phyloP scores from a whole-genome alignment of 192 early-diverging fungal genomes.

The Coemansia aciculifera region DNA sequence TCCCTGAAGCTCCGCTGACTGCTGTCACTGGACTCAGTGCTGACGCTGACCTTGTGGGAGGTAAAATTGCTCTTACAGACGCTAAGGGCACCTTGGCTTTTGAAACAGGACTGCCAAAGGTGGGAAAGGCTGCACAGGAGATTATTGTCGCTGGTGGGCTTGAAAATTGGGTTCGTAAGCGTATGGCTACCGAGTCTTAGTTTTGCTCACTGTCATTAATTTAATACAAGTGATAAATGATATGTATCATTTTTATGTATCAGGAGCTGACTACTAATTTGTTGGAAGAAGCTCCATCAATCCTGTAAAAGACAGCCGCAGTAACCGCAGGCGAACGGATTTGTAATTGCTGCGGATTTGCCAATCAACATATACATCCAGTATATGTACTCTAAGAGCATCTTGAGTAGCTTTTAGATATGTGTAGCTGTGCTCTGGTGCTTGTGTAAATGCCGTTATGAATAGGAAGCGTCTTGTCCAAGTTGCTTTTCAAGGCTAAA shows the following conservation, averaged over 20 bases:
- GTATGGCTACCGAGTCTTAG: conserved; percentile 44
- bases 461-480: neutral
- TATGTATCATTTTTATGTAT: too few species aligned
- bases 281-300: too few species aligned
- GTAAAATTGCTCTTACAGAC: conserved; percentile 54
- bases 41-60: conserved; percentile 70
- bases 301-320: too few species aligned
- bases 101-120: conserved; percentile 53
- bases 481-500: neutral
- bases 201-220: too few species aligned
- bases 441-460: neutral
- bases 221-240: too few species aligned
- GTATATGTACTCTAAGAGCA: too few species aligned
- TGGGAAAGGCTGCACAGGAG: conserved; percentile 97
- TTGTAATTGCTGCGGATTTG: too few species aligned
- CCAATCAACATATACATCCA: too few species aligned
- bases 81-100: conserved; percentile 19
- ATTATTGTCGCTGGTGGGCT: conserved; percentile 91
- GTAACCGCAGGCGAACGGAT: too few species aligned
- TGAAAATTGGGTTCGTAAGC: conserved; percentile 91
- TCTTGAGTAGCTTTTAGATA: neutral
- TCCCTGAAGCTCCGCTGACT: conserved; percentile 55
- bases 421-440: too few species aligned
- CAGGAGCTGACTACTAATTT: too few species aligned
- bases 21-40: conserved; percentile 75